Evolutionary conservation across 495 filamentous ascomycete genomes (phyloP).

Genomic region (Thozetella sp.): DNA sequence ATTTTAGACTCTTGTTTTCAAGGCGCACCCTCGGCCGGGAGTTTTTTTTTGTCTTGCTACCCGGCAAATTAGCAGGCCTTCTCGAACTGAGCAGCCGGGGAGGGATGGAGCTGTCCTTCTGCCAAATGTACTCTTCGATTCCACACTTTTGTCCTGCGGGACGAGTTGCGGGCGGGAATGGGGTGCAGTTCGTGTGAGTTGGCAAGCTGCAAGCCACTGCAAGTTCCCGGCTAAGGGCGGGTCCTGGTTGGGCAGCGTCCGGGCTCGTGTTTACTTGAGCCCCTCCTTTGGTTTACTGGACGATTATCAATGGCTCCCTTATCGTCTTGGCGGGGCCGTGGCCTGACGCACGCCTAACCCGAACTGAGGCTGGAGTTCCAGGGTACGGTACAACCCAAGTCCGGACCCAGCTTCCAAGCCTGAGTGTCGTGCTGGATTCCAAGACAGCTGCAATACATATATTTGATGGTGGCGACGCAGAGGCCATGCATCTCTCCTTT

Average conservation of each 20-base stretch:
- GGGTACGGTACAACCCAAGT: no score
- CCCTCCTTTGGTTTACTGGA: conserved; percentile 21
- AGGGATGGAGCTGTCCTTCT: neutral
- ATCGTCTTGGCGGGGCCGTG: neutral
- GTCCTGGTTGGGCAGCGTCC: conserved; percentile 8
- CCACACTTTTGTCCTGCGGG: no score
- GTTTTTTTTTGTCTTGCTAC: neutral
- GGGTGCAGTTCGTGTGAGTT: conserved; percentile 11
- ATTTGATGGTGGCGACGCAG: no score
- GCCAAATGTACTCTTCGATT: no score
- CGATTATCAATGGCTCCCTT: conserved; percentile 16
- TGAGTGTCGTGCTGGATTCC: no score
- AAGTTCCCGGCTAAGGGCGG: neutral
- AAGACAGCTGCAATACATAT: no score
- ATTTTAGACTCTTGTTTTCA: neutral
- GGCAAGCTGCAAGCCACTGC: conserved; percentile 17
- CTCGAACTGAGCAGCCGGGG: neutral
- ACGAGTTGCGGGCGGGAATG: conserved; percentile 4
- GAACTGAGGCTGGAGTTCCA: no score
- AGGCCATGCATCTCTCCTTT: no score
- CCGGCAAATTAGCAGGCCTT: conserved; percentile 1
- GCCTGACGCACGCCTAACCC: neutral
- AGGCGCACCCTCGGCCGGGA: neutral
- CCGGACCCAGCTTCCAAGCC: no score
- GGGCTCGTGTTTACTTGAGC: conserved; percentile 22